Percentiles rank a stretch among this genome's conserved stretches.
Evolutionary conservation across 2,329 filamentous ascomycete genomes (phyloP).

Genomic region (Aureobasidium lini): DNA sequence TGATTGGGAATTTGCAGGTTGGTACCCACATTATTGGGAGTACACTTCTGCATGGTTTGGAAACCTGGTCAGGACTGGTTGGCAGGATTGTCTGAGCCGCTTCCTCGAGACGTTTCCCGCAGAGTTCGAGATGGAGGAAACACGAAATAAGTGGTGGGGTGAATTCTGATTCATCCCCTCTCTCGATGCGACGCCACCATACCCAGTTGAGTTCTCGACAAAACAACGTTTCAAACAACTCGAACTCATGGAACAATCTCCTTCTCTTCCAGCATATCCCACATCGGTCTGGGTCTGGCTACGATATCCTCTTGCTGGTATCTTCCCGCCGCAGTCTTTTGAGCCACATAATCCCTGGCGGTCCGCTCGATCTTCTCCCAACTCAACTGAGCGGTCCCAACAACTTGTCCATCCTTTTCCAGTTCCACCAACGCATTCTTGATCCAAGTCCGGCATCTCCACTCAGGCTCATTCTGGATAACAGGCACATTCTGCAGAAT

Average conservation of each 20-base stretch:
- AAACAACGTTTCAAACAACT: too few relatives aligned
- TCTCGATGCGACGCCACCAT: not conserved
- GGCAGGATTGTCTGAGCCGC: constrained; percentile 26
- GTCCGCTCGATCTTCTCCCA: constrained; percentile 32
- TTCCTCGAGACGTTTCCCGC: constrained; percentile 31
- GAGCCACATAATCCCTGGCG: constrained; percentile 30
- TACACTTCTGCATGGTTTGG: constrained; percentile 35
- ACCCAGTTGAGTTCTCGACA: too few relatives aligned
- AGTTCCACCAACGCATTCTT: constrained; percentile 29
- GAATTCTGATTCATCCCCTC: not conserved
- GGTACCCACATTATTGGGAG: constrained; percentile 43
- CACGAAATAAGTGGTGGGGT: constrained; percentile 12
- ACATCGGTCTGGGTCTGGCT: constrained; percentile 24
- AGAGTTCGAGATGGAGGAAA: constrained; percentile 36
- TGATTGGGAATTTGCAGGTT: constrained; percentile 42
- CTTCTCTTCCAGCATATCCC: constrained; percentile 22
- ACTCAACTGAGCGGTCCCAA: constrained; percentile 32
- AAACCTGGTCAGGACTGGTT: constrained; percentile 33
- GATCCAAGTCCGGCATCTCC: constrained; percentile 28
- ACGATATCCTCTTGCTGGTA: constrained; percentile 17
- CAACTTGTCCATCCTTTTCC: constrained; percentile 28
- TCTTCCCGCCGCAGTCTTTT: constrained; percentile 26
- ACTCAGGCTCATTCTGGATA: not conserved
- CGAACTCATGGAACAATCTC: constrained; percentile 12
- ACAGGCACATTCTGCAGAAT: not conserved